Evolutionary conservation across 441 rosid species (phyloP).

Genomic region (Euphorbia celastroides): DNA sequence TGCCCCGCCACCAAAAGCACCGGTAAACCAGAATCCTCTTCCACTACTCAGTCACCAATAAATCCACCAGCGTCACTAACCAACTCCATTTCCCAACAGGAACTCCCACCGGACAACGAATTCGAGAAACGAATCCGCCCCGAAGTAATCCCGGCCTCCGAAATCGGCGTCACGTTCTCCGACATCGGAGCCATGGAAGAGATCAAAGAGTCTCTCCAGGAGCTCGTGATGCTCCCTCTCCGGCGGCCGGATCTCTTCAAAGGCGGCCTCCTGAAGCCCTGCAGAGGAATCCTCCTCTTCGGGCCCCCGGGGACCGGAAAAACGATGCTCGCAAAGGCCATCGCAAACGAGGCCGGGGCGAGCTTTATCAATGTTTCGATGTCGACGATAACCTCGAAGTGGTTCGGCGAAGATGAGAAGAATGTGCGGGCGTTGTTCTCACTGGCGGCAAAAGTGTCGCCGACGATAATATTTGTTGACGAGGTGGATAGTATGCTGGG

Average conservation of each 20-base stretch:
- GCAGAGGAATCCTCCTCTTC: constrained; percentile 90
- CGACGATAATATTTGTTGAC: constrained; percentile 91
- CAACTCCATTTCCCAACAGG: constrained; percentile 36
- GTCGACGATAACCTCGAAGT: constrained; percentile 99
- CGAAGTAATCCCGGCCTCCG: constrained; percentile 90
- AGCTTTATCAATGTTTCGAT: constrained; percentile 97
- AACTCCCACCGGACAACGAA: constrained; percentile 83
- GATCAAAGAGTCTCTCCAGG: constrained; percentile 90
- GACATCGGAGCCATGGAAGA: constrained; percentile 91
- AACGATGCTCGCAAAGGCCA: constrained; percentile 98
- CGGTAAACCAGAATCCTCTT: constrained; percentile 31
- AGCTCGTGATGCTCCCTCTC: constrained; percentile 97
- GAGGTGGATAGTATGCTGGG: constrained; percentile 99
- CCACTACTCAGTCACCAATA: not conserved
- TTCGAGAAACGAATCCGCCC: constrained; percentile 96
- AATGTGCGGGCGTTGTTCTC: constrained; percentile 88
- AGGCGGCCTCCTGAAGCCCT: constrained; percentile 98
- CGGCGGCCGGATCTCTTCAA: constrained; percentile 94
- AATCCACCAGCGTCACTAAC: constrained; percentile 9
- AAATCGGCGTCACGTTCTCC: constrained; percentile 94
- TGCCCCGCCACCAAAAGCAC: constrained; percentile 53
- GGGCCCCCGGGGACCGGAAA: constrained; percentile 99
- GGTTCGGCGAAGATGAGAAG: constrained; percentile 99
- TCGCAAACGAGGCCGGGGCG: constrained; percentile 99
- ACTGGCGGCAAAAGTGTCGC: constrained; percentile 91